Percentiles rank a stretch among this genome's conserved stretches.
Evolutionary conservation across 2,329 filamentous ascomycete genomes (phyloP).

Genomic region (Hymenoscyphus fraxineus): DNA sequence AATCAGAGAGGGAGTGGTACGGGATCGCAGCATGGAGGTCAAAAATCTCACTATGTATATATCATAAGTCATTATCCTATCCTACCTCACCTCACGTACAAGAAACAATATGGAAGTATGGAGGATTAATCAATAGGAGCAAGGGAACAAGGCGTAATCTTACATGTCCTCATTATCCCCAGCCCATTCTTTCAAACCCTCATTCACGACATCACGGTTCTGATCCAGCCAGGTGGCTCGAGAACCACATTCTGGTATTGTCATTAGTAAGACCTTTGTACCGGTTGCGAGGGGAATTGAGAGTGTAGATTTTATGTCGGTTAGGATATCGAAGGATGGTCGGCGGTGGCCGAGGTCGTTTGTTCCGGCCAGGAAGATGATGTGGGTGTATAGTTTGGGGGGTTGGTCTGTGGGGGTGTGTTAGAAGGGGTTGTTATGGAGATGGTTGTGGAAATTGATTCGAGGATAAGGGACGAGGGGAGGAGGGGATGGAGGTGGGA

Average conservation of each 20-base stretch:
- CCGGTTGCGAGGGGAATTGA: slow-evolving; percentile 45
- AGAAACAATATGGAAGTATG: not conserved
- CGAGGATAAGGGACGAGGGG: not conserved
- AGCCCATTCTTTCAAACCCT: slow-evolving; percentile 39
- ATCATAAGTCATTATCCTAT: not conserved
- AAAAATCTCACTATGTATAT: slow-evolving; percentile 45
- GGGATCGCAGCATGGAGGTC: slow-evolving; percentile 54
- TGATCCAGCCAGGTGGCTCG: slow-evolving; percentile 32
- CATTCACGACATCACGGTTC: slow-evolving; percentile 48
- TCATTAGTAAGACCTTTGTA: slow-evolving; percentile 57
- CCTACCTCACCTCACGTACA: not conserved
- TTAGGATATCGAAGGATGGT: slow-evolving; percentile 42
- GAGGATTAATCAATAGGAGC: not conserved
- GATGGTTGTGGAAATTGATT: not conserved
- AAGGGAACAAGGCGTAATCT: not conserved
- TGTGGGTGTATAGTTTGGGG: slow-evolving; percentile 47
- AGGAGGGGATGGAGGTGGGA: too few species aligned
- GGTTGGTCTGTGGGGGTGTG: too few species aligned
- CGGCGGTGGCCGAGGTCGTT: slow-evolving; percentile 53
- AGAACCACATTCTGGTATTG: slow-evolving; percentile 50
- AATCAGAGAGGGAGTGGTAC: slow-evolving; percentile 46
- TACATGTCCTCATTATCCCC: slow-evolving; percentile 19
- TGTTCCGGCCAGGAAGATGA: slow-evolving; percentile 60
- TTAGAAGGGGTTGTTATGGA: not conserved
- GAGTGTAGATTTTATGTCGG: slow-evolving; percentile 46